Base-by-base conservation (phyloP, 2,329 filamentous ascomycete genomes). In the Fonsecaea pedrosoi region DNA sequence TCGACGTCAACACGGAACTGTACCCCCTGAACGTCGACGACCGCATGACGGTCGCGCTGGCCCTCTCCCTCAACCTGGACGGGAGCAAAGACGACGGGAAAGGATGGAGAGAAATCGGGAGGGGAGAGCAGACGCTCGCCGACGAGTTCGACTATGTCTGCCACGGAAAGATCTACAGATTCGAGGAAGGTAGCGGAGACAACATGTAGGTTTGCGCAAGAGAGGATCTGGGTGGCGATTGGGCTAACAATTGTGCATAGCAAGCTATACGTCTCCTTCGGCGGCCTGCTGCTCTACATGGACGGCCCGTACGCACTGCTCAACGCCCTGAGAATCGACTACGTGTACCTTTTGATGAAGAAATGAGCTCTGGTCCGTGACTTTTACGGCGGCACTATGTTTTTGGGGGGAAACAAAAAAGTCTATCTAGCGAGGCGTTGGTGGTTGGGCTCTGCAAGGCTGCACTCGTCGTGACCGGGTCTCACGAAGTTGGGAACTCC, bases 291-390 rank as follows among this genome's bases (percentile, higher is more conserved):
- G 74, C 89, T 98, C 81, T 92, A 90, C 74, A 85, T 99, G 64
- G 91, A 97, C 75, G 95, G 96, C 5, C 95, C 95, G 2, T 95
- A 96, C 80, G 96, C 95, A 85, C 97, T 97, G 83, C 87, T 99
- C 70, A 96, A 91, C 38, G 91, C 93, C 34, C 82, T 99, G 76
- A 88, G 93, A 74, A 94, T 97, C 75, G 95, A 99, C 78, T 90
- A 97, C 77, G 89, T 96, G 70, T 99, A 99, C 78, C 86, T 99
- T 68, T 85, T 98, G 68, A 84, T 96, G 73, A 99, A 97, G 88
- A 97, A 96, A 88, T 94, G 78, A 76, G 69, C 7, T 48, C 25
- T 25, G 54, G 54, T 37, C 53, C 18, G 32, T 37, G 15, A 25
- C 25, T 25, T 25, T 25, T 25, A 25, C 25, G 25, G 25, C 3